Conservation (phyloP, 1,139 yeast species). For the Yamadazyma triangularis region DNA sequence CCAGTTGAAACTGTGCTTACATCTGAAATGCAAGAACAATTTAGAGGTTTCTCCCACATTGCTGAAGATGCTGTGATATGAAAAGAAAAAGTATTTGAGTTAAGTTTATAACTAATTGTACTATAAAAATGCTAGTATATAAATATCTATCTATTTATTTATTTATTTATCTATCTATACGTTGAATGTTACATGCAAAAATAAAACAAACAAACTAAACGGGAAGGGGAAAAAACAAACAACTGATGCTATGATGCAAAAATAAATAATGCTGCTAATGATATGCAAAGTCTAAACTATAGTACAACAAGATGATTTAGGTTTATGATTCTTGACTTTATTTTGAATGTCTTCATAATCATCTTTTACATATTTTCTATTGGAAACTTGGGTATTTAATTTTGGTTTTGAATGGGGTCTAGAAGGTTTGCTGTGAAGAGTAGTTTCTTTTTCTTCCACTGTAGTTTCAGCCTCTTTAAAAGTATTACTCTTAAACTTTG, state of each 20-base stretch:
- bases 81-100: too few relatives aligned
- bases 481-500: constrained; percentile 6
- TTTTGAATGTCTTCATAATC: constrained; percentile 1
- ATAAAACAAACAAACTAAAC: constrained; percentile 1
- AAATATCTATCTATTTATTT: not conserved
- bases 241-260: too few relatives aligned
- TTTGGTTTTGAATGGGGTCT: not conserved
- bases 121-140: not conserved
- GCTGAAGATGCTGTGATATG: constrained; percentile 60
- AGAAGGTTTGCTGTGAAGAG: too few relatives aligned
- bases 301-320: constrained; percentile 10
- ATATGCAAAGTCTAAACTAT: constrained; percentile 7
- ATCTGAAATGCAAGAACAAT: constrained; percentile 89
- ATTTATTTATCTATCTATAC: too few relatives aligned
- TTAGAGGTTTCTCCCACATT: constrained; percentile 92
- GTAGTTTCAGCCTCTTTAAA: constrained; percentile 1
- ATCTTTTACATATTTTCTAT: constrained; percentile 1
- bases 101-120: too few relatives aligned
- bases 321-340: constrained; percentile 1
- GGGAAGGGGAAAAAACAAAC: too few relatives aligned
- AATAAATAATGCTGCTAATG: not conserved
- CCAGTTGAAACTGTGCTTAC: constrained; percentile 89
- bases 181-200: not conserved
- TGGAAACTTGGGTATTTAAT: too few relatives aligned
- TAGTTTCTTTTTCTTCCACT: not conserved